Base-by-base conservation (phyloP, 108 stramenopile genomes). In the Skeletonema grethae region DNA sequence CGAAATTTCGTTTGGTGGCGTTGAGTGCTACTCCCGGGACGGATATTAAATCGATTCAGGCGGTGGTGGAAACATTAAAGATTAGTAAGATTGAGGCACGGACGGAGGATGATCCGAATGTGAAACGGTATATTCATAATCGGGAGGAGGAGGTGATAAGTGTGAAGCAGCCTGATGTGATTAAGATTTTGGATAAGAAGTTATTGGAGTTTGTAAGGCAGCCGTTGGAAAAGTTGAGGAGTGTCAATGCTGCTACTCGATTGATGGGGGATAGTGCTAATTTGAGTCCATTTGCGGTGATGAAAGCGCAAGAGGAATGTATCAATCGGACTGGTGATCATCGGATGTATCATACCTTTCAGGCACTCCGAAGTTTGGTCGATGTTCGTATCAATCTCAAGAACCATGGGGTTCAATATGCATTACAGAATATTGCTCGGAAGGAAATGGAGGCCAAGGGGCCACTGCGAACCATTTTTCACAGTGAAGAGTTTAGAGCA, bases 1-100 rank as follows among this genome's bases (percentile, higher is more conserved):
- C 89, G 4, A 90, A 89, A 55, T 91, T 86, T 65, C 85, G 93
- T 24, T 67, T 93, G 9, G 71, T 96, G 18, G 99, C 95, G 5
- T 80, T 99, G 24, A 93, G 90, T 72, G 99, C 99, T 3, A 99
- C 99, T 5, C 99, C 99, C 7, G 99, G 99, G 5, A 86, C 83
- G 9, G 86, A 95, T 69, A 86, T 93, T 39, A 88, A 95, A 71
- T 85, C 82, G 5, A 90, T 97, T 29, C 94, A 96, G 60, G 71
- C 82, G 25, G 90, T 97, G 9, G 67, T 97, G 16, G 53, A 82
- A 22, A 88, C 86, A 45, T 69, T 98, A 57, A 74, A 80, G 10
- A 79, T 89, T 24, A 73, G 65, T 61, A 75, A 83, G 56, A 85
- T 97, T 56, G 96, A 96, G 79, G 88, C 90, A 13, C 86, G 93